Evolutionary conservation across 257 asterid genomes (phyloP).

Genomic region (Solanum pinnatisectum): DNA sequence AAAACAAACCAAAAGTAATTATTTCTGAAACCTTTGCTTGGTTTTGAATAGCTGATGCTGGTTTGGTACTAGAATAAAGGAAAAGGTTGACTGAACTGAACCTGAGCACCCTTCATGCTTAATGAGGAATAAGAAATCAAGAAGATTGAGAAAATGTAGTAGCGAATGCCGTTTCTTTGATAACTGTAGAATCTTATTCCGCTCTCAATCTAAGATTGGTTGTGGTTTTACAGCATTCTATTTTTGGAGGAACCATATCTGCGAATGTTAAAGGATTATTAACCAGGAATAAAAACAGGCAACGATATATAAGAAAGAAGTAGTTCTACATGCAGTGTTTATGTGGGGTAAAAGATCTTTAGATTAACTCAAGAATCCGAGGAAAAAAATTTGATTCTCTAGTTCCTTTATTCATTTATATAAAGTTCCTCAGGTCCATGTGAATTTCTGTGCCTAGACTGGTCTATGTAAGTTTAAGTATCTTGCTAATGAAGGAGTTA

Average conservation of each 20-base stretch:
- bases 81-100: background rate
- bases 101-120: background rate
- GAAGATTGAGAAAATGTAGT: background rate
- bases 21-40: background rate
- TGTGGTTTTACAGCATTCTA: background rate
- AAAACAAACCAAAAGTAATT: background rate
- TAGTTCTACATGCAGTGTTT: background rate
- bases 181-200: background rate
- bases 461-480: background rate
- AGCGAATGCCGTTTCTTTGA: background rate
- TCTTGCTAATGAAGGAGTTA: constrained; percentile 3
- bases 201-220: background rate
- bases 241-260: background rate
- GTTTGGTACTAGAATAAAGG: background rate
- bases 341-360: background rate
- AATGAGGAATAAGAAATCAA: background rate
- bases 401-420: background rate
- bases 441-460: background rate
- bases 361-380: background rate
- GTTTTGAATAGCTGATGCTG: background rate
- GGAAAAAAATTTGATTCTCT: background rate
- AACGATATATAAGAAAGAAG: background rate
- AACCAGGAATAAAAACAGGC: background rate
- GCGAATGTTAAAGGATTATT: background rate
- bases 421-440: background rate